Conservation (phyloP, 805 yeast genomes). For the Cyberlindnera misumaiensis region DNA sequence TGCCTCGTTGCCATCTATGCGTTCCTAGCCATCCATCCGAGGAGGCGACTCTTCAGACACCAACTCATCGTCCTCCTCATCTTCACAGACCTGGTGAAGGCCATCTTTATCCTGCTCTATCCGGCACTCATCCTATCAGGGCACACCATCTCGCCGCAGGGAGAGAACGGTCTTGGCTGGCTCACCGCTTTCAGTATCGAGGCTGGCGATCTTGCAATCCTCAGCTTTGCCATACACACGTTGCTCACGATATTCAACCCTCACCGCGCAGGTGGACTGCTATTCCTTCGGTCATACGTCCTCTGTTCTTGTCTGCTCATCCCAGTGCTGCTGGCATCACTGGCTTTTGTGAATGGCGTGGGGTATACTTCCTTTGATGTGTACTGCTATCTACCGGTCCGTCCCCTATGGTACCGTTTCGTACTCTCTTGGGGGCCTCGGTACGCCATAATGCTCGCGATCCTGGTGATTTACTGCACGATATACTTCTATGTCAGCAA, state of each 20-base stretch:
- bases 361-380: constrained; percentile 60
- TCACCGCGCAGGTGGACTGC: constrained; percentile 62
- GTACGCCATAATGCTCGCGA: constrained; percentile 54
- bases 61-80: constrained; percentile 61
- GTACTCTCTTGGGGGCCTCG: constrained; percentile 81
- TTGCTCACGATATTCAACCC: constrained; percentile 67
- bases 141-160: constrained; percentile 23
- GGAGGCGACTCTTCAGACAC: constrained; percentile 59
- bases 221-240: constrained; percentile 79
- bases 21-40: constrained; percentile 56
- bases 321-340: constrained; percentile 62
- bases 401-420: constrained; percentile 67
- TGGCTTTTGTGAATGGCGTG: constrained; percentile 54
- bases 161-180: constrained; percentile 44
- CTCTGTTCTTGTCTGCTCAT: constrained; percentile 51
- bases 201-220: constrained; percentile 80
- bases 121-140: constrained; percentile 50
- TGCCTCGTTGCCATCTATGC: constrained; percentile 59
- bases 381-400: constrained; percentile 74
- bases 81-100: constrained; percentile 71
- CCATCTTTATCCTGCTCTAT: constrained; percentile 57
- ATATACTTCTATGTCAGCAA: constrained; percentile 67
- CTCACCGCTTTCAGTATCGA: constrained; percentile 75
- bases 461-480: constrained; percentile 57
- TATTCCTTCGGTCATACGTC: constrained; percentile 46